Conservation (phyloP, 2,329 filamentous ascomycete species). For the Ophioceras dolichostomum region DNA sequence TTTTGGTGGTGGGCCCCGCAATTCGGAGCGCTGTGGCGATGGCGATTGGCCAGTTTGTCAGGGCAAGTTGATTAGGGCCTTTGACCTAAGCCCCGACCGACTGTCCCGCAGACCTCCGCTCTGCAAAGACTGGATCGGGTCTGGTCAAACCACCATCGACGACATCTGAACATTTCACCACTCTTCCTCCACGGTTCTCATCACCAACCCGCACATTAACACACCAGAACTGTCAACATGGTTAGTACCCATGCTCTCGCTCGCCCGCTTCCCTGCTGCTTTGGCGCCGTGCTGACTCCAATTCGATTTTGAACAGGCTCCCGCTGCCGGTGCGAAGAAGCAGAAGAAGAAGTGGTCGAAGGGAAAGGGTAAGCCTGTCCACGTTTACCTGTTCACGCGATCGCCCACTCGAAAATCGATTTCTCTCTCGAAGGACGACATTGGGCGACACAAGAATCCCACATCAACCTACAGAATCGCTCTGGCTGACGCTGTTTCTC, state of each 20-base stretch:
- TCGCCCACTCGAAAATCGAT: too few species aligned
- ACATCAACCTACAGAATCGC: too few species aligned
- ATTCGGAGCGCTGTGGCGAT: not conserved
- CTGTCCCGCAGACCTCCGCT: not conserved
- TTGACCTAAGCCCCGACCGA: conserved; percentile 1
- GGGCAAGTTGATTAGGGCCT: conserved; percentile 1
- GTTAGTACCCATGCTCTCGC: conserved; percentile 6
- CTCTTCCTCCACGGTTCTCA: not conserved
- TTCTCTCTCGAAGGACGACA: too few species aligned
- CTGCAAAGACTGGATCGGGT: not conserved
- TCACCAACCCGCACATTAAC: conserved; percentile 9
- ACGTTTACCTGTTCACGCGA: too few species aligned
- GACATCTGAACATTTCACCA: not conserved
- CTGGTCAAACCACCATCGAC: too few species aligned
- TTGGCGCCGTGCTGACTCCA: not conserved
- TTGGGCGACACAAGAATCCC: too few species aligned
- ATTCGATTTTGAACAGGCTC: not conserved
- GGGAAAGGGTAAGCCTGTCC: conserved; percentile 65
- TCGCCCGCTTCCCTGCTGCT: not conserved
- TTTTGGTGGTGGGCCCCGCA: conserved; percentile 2
- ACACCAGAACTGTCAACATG: conserved; percentile 27
- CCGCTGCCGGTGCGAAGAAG: conserved; percentile 51
- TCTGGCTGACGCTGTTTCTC: too few species aligned
- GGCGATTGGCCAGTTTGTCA: not conserved
- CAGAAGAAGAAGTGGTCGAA: conserved; percentile 70